Conservation (phyloP, 2,329 filamentous ascomycete species). For the Ilyonectria destructans region DNA sequence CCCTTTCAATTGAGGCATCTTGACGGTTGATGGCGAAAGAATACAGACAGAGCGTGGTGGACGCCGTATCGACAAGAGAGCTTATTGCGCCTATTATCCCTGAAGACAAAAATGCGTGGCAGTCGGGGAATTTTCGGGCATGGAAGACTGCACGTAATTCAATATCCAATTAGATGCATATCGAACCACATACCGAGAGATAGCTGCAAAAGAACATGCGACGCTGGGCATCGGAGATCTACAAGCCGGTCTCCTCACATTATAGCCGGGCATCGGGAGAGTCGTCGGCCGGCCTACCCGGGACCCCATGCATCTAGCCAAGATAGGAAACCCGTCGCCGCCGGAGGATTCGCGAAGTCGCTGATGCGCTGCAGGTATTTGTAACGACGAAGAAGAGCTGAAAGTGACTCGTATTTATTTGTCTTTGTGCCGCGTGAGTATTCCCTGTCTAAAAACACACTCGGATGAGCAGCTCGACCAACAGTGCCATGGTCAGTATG, state of each 20-base stretch:
- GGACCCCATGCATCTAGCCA: slow-evolving; percentile 1
- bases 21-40: no score
- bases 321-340: slow-evolving; percentile 5
- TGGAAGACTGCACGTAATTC: background rate
- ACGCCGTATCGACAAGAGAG: background rate
- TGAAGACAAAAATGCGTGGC: background rate
- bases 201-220: background rate
- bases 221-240: background rate
- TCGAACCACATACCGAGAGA: background rate
- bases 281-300: slow-evolving; percentile 13
- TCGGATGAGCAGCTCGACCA: background rate
- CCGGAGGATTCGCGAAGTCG: background rate
- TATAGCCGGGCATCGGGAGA: slow-evolving; percentile 19
- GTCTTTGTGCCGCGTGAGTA: background rate
- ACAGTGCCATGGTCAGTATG: background rate
- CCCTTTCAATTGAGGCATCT: slow-evolving; percentile 24
- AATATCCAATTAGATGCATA: background rate
- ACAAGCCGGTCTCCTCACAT: background rate
- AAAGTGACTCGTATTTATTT: slow-evolving; percentile 21
- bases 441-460: background rate
- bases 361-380: background rate
- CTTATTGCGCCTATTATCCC: background rate
- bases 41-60: no score
- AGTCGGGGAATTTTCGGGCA: background rate
- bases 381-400: background rate